These are phyloP conservation scores for Starmerella sp. DNA, from an alignment of 805 yeast genomes.

Conservation along the genomic window DNA sequence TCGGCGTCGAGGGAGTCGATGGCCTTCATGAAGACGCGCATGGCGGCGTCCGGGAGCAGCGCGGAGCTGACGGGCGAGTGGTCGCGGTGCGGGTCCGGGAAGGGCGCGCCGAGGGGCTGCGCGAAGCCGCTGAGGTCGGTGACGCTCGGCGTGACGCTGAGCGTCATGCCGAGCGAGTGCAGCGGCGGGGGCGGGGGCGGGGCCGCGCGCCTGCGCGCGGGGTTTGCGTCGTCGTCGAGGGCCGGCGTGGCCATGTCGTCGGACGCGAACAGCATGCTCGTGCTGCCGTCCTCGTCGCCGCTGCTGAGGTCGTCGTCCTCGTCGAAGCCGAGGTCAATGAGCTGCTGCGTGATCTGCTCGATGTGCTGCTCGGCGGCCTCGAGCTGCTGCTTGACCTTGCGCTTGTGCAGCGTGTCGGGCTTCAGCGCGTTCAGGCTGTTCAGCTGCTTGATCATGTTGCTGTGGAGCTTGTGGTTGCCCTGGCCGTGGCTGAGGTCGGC, in stretches of 20 bases:
- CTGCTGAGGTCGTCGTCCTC: conserved; percentile 32
- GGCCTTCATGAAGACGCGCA: not conserved
- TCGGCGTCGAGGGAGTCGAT: conserved; percentile 15
- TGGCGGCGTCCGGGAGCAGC: not conserved
- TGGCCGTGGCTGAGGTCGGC: conserved; percentile 23
- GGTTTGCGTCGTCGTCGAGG: conserved; percentile 2
- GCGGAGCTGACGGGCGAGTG: not conserved
- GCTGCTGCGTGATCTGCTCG: conserved; percentile 12
- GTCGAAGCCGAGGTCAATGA: conserved; percentile 40
- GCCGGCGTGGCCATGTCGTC: not conserved
- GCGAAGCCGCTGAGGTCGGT: conserved; percentile 5
- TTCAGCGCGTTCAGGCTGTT: conserved; percentile 5
- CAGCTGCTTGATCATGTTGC: conserved; percentile 6
- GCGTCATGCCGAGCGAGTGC: conserved; percentile 1
- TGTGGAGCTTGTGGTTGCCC: conserved; percentile 5
- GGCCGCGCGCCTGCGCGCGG: conserved; percentile 27
- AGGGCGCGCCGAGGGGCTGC: not conserved
- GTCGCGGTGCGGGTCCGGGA: not conserved
- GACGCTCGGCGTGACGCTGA: conserved; percentile 15
- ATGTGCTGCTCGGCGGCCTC: conserved; percentile 19
- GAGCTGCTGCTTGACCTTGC: conserved; percentile 18
- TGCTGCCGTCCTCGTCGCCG: conserved; percentile 12
- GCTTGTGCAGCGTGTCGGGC: conserved; percentile 10
- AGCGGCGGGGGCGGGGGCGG: conserved; percentile 2
- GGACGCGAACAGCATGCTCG: conserved; percentile 3